phyloP scores from a whole-genome alignment of 441 rosid species.

The Populus trichocarpa region DNA sequence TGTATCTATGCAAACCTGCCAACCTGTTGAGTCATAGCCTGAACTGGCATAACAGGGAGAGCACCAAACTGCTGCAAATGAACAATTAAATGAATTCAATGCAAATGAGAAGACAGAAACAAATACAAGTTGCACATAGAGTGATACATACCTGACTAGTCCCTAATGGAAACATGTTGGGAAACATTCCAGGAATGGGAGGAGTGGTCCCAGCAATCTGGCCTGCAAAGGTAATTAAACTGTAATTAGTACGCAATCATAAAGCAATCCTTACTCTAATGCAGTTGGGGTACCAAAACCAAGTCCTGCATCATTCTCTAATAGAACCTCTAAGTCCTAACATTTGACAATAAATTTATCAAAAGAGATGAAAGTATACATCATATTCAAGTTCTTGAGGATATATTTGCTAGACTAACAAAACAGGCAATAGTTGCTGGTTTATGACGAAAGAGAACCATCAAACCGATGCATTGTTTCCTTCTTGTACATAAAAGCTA shows the following conservation, averaged over 20 bases:
- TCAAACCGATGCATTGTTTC: slow-evolving; percentile 65
- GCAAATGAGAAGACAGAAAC: slow-evolving; percentile 3
- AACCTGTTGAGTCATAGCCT: slow-evolving; percentile 99
- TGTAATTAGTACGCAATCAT: slow-evolving; percentile 20
- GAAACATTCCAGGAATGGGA: slow-evolving; percentile 67
- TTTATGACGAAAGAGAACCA: slow-evolving; percentile 85
- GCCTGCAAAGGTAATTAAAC: slow-evolving; percentile 46
- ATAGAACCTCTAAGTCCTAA: slow-evolving; percentile 16
- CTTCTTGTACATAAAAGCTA: slow-evolving; percentile 85
- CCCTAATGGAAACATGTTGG: slow-evolving; percentile 67
- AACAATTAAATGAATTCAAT: slow-evolving; percentile 24
- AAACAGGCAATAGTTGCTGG: slow-evolving; percentile 68
- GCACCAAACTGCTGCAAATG: slow-evolving; percentile 63
- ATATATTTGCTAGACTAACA: slow-evolving; percentile 54
- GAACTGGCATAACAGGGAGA: slow-evolving; percentile 87
- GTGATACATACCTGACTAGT: slow-evolving; percentile 56
- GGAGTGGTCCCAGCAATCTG: slow-evolving; percentile 68
- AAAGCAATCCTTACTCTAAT: slow-evolving; percentile 9
- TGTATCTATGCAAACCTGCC: slow-evolving; percentile 12
- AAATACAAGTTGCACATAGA: background rate
- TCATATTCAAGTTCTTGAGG: slow-evolving; percentile 35
- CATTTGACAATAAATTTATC: slow-evolving; percentile 20
- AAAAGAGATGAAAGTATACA: slow-evolving; percentile 32
- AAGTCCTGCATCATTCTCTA: slow-evolving; percentile 19
- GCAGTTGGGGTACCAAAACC: slow-evolving; percentile 9